Evolutionary conservation across 495 filamentous ascomycete species (phyloP).

Genomic region (Xylaria intraflava): DNA sequence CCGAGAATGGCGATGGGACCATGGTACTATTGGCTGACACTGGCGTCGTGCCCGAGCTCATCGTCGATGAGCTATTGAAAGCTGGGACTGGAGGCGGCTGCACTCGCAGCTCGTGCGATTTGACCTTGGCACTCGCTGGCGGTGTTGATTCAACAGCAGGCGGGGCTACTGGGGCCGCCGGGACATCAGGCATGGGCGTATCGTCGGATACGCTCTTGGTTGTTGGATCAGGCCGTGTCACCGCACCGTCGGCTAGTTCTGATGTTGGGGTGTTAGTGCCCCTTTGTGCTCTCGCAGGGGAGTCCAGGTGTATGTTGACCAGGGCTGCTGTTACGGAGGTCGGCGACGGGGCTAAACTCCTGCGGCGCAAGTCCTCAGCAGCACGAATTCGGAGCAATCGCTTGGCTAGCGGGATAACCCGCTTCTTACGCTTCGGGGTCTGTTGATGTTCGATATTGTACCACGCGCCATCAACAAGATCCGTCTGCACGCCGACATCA

Average conservation of each 20-base stretch:
- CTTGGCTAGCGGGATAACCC: conserved; percentile 40
- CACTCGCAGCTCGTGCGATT: conserved; percentile 43
- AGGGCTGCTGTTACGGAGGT: conserved; percentile 15
- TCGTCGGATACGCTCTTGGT: conserved; percentile 6
- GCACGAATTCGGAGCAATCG: conserved; percentile 37
- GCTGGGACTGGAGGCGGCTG: conserved; percentile 44
- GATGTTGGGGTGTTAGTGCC: conserved; percentile 13
- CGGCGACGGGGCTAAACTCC: conserved; percentile 13
- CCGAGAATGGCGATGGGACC: conserved; percentile 49
- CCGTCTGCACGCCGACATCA: conserved; percentile 45
- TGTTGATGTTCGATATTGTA: conserved; percentile 23
- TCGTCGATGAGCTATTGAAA: conserved; percentile 24
- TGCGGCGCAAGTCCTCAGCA: conserved; percentile 29
- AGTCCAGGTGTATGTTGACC: conserved; percentile 32
- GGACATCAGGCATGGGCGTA: conserved; percentile 21
- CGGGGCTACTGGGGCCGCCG: conserved; percentile 3
- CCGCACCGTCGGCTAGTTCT: conserved; percentile 12
- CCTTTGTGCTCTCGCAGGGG: conserved; percentile 14
- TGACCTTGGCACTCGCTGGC: conserved; percentile 22
- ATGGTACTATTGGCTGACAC: conserved; percentile 36
- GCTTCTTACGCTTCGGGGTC: conserved; percentile 30
- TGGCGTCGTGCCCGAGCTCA: conserved; percentile 36
- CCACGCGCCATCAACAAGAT: conserved; percentile 40
- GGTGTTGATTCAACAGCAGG: conserved; percentile 16
- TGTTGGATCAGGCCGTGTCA: conserved; percentile 3